Base-by-base conservation (phyloP, 2,329 filamentous ascomycete species). In the Fusarium virguliforme region DNA sequence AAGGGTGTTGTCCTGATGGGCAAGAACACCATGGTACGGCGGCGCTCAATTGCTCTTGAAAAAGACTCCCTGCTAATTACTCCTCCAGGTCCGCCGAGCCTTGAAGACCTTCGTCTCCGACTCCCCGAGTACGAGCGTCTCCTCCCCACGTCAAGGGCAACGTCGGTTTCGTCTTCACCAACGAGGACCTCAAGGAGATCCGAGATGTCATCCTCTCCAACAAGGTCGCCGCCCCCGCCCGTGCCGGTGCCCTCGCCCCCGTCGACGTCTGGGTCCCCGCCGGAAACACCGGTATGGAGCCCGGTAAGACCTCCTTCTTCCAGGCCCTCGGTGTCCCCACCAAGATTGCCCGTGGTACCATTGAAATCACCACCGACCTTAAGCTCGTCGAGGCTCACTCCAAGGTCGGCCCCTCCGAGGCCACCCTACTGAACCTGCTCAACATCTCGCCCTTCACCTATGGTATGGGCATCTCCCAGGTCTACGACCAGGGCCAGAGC, bases 331-430 rank as follows among this genome's bases (percentile, higher is more conserved):
- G 95, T 94, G 94, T 99, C 84, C 96, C 96, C 83, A 99, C 96
- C 91, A 99, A 99, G 94, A 99, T 99, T 88, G 96, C 96, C 84
- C 96, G 96, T 97, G 97, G 96, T 97, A 99, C 96, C 87, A 99
- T 99, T 87, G 96, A 99, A 94, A 99, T 99, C 83, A 98, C 95
- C 74, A 89, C 91, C 80, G 96, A 99, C 83, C 89, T 99, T 80
- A 98, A 98, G 93, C 93, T 99, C 85, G 92, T 98, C 81, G 94
- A 97, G 89, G 90, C 94, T 75, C 91, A 91, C 78, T 88, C 64
- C 89, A 98, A 97, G 90, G 97, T 99, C 89, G 96, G 97, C 85
- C 92, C 96, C 82, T 99, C 96, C 83, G 96, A 99, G 90, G 96
- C 96, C 77, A 97, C 95, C 82, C 91, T 99, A 78, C 92, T 99